Evolutionary conservation across 768 basidiomycete genomes (phyloP), one percentile per base, ranked within the genome.

Genomic region (Nevesoporus exiguus): DNA sequence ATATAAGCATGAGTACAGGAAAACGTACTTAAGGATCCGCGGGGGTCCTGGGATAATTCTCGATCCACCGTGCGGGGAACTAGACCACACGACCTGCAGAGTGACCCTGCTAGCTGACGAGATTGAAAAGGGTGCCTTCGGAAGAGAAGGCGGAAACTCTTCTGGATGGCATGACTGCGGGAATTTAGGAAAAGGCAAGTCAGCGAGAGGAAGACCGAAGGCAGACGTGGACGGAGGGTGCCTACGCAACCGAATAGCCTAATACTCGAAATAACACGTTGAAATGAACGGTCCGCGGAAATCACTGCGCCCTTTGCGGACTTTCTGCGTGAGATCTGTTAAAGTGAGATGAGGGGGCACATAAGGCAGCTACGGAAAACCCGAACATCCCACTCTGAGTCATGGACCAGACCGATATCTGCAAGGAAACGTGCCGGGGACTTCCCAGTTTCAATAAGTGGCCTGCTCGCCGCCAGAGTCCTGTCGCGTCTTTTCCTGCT

Each of bases 51-150:
- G 62, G 61, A 66, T n/a, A 63, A 52, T 60, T 69, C 48, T 53
- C 52, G 62, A 67, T 54, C 63, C 64, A 56, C 49, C 47, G 55
- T 71, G 62, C 61, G 66, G 68, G 67, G 68, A 62, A 60, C 56
- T 56, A 42, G 50, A 25, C 57, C 62, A 56, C 54, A 66, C 53
- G 62, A 51, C 41, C 19, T 21, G 22, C 19, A 37, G 52, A 52
- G 44, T 10, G 56, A 46, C 29, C 39, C 40, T 30, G 21, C 27
- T 13, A 45, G 42, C n/a, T 24, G 51, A 54, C 39, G 36, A 48
- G 40, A 56, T 43, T 54, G 49, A 49, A 55, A 56, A 47, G 46
- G 50, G 50, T 36, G 47, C 37, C 44, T 54, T 63, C 43, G 29
- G 15, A 43, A 34, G 30, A 43, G 51, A 52, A 58, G 51, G 22